Percentiles rank a stretch among this genome's conserved stretches.
phyloP scores from a whole-genome alignment of 805 yeast species.

The Wickerhamiella vanderwaltii region DNA sequence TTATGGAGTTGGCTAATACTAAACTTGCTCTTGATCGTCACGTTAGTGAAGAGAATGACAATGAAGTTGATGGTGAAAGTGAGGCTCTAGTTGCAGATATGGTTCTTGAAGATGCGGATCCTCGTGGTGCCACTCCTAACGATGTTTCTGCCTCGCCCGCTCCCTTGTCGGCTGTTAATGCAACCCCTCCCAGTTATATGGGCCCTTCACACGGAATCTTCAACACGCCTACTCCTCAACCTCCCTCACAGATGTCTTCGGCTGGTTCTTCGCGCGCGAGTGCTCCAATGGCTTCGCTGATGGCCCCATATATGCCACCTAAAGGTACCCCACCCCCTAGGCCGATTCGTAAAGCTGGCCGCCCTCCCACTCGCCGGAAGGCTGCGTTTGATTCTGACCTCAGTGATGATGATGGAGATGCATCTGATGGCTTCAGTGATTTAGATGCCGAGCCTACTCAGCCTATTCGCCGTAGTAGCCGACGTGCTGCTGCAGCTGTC shows the following conservation, averaged over 20 bases:
- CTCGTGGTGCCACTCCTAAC: background rate
- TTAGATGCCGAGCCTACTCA: conserved; percentile 7
- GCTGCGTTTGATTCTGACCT: conserved; percentile 8
- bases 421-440: conserved; percentile 9
- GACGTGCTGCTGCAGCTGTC: conserved; percentile 6
- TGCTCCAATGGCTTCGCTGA: conserved; percentile 2
- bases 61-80: conserved; percentile 27
- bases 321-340: conserved; percentile 11
- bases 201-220: conserved; percentile 9
- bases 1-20: conserved; percentile 72
- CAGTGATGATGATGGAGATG: conserved; percentile 9
- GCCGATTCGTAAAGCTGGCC: conserved; percentile 7
- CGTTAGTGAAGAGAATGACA: conserved; percentile 30
- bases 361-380: conserved; percentile 10
- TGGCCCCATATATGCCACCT: conserved; percentile 10
- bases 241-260: background rate
- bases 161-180: background rate
- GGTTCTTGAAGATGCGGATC: conserved; percentile 21
- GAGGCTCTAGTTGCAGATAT: conserved; percentile 30
- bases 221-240: conserved; percentile 1
- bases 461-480: conserved; percentile 5
- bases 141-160: background rate
- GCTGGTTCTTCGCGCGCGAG: background rate
- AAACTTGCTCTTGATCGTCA: conserved; percentile 71
- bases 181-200: background rate